Evolutionary conservation across 202 grass and related monocot species (phyloP).

Genomic region (Hordeum pubiflorum): DNA sequence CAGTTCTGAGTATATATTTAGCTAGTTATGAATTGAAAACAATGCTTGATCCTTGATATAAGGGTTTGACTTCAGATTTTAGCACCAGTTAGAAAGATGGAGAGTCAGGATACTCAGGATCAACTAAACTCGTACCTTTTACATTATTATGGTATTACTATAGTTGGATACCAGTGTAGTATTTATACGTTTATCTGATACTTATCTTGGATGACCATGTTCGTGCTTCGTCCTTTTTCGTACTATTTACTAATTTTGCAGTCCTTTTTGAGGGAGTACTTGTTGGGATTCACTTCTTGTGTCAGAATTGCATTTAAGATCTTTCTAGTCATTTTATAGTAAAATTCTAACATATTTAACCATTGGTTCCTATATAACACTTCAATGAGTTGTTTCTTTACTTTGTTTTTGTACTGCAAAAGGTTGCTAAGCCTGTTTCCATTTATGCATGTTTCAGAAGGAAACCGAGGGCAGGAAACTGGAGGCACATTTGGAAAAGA

Average conservation of each 20-base stretch:
- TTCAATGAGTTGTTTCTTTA: conserved; percentile 10
- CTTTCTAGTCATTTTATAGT: not conserved
- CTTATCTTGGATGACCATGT: not conserved
- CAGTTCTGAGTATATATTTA: not conserved
- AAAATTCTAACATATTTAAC: not conserved
- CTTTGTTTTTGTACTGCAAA: conserved; percentile 17
- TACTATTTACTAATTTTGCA: not conserved
- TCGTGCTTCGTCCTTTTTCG: not conserved
- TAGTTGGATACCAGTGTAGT: not conserved
- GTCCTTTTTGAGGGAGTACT: not conserved
- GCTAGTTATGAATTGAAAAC: not conserved
- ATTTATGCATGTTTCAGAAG: conserved; percentile 46
- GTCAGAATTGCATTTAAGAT: conserved; percentile 9
- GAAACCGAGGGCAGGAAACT: conserved; percentile 55
- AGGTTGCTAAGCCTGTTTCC: conserved; percentile 26
- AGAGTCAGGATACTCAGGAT: not conserved
- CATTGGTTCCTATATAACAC: not conserved
- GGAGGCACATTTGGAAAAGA: conserved; percentile 51
- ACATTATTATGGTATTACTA: not conserved
- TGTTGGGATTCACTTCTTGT: not conserved
- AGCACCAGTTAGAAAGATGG: not conserved
- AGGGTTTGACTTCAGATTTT: not conserved
- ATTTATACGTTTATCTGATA: not conserved
- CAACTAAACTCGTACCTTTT: not conserved
- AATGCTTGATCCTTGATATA: not conserved